A percentile compares a stretch with the other conserved stretches of the same genome.
phyloP scores from a whole-genome alignment of 2,329 filamentous ascomycete genomes.

The Trichoderma koningiopsis region DNA sequence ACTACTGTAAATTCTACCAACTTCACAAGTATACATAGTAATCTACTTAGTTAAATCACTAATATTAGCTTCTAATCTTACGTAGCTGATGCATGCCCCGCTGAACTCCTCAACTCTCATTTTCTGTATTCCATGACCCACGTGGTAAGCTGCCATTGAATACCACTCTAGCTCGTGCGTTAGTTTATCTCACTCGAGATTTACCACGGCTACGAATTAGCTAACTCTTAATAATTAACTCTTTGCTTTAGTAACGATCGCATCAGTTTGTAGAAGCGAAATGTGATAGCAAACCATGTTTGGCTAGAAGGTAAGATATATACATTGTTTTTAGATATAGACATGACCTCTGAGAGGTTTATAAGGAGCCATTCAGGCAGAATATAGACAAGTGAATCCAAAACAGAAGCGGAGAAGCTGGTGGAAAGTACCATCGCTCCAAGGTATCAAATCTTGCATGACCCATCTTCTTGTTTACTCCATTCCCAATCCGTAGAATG shows the following conservation, averaged over 20 bases:
- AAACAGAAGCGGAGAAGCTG: not conserved
- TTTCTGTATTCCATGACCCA: not conserved
- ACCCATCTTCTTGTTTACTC: not conserved
- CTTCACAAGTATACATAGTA: not conserved
- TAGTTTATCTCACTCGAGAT: not conserved
- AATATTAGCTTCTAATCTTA: not conserved
- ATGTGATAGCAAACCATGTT: not conserved
- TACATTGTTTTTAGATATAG: constrained; percentile 13
- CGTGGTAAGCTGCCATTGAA: not conserved
- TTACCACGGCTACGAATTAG: not conserved
- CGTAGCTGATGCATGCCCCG: not conserved
- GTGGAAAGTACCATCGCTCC: not conserved
- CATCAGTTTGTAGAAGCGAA: not conserved
- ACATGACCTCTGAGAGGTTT: constrained; percentile 10
- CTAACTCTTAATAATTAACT: not conserved
- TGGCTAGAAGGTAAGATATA: not conserved
- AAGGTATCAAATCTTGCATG: not conserved
- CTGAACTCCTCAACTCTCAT: not conserved
- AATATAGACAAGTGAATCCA: constrained; percentile 18
- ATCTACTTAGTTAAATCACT: not conserved
- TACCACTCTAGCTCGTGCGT: not conserved
- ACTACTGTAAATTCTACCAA: not conserved
- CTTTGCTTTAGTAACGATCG: not conserved
- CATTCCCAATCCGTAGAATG: not conserved
- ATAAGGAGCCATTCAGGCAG: not conserved